These are phyloP conservation scores for Sordariomycetes sp. DNA, from an alignment of 2,329 filamentous ascomycete species.

Conservation along the genomic window DNA sequence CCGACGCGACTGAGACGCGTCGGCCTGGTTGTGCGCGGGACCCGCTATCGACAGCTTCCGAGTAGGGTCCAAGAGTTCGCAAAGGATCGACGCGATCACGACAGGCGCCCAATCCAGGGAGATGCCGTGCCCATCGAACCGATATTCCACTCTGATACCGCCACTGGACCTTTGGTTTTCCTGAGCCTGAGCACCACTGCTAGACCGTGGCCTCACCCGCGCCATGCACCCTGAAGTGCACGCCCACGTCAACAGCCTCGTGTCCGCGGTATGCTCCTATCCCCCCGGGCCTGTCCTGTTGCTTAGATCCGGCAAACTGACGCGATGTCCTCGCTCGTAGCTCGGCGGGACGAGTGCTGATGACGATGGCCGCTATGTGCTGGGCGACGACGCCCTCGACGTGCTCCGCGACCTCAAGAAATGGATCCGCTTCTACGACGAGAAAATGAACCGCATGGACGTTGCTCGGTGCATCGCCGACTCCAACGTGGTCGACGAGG, in stretches of 20 bases:
- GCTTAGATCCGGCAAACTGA: slow-evolving; percentile 3
- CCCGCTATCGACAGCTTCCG: not conserved
- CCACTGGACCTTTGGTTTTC: not conserved
- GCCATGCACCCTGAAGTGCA: slow-evolving; percentile 85
- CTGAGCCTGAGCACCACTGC: slow-evolving; percentile 20
- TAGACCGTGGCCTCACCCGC: slow-evolving; percentile 38
- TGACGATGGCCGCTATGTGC: slow-evolving; percentile 71
- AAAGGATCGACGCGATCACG: not conserved
- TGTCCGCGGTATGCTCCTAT: slow-evolving; percentile 65
- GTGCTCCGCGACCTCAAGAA: slow-evolving; percentile 87
- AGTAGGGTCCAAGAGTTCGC: not conserved
- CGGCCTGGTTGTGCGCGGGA: not conserved
- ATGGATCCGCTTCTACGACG: slow-evolving; percentile 92
- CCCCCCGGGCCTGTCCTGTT: slow-evolving; percentile 6
- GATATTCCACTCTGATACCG: not conserved
- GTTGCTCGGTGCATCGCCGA: slow-evolving; percentile 88
- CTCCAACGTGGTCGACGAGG: slow-evolving; percentile 81
- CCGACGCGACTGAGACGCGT: slow-evolving; percentile 2
- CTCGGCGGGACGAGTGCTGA: slow-evolving; percentile 74
- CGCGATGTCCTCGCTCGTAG: slow-evolving; percentile 30
- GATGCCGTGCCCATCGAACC: not conserved
- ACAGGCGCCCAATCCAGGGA: not conserved
- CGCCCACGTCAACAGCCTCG: slow-evolving; percentile 85
- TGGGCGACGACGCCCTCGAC: slow-evolving; percentile 87
- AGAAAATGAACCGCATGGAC: slow-evolving; percentile 87